A percentile compares a stretch with the other conserved stretches of the same genome.
Conservation (phyloP, 1,284 basidiomycete species). For the Vanrija humicola region DNA sequence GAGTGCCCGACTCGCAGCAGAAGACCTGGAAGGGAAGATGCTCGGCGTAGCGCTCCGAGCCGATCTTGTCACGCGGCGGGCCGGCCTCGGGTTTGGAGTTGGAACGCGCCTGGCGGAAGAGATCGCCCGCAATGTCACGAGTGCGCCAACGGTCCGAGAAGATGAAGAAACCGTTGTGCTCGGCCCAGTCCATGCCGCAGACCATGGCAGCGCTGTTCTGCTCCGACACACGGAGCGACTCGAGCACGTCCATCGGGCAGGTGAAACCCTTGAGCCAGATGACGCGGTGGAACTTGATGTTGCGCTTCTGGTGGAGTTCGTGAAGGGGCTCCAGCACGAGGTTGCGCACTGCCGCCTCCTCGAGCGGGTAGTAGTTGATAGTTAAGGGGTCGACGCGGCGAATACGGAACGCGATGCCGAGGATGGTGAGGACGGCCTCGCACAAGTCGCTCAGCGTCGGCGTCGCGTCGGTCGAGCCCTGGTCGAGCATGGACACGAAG, state of each 20-base stretch:
- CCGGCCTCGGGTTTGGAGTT: constrained; percentile 83
- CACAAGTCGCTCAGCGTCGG: constrained; percentile 86
- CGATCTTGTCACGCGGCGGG: constrained; percentile 76
- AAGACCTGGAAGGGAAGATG: constrained; percentile 95
- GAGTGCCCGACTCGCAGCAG: constrained; percentile 93
- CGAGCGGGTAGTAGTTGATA: constrained; percentile 84
- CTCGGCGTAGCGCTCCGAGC: constrained; percentile 74
- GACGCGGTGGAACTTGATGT: constrained; percentile 79
- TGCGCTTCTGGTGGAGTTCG: constrained; percentile 69
- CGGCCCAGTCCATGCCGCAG: constrained; percentile 98
- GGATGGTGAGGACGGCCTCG: constrained; percentile 82
- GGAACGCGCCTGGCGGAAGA: constrained; percentile 90
- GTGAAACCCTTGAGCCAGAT: constrained; percentile 97
- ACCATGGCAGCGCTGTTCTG: constrained; percentile 91
- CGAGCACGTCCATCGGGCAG: constrained; percentile 90
- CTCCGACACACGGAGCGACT: constrained; percentile 82
- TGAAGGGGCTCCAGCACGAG: constrained; percentile 82
- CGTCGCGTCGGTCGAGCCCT: constrained; percentile 86
- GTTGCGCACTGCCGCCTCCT: constrained; percentile 89
- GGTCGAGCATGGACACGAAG: constrained; percentile 94
- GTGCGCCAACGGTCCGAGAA: constrained; percentile 96
- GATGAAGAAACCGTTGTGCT: constrained; percentile 91
- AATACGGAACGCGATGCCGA: constrained; percentile 86
- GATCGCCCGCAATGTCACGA: constrained; percentile 89
- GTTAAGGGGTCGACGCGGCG: constrained; percentile 84